Conservation (phyloP, 2,329 filamentous ascomycete species). For the Aspergillus caelatus region DNA sequence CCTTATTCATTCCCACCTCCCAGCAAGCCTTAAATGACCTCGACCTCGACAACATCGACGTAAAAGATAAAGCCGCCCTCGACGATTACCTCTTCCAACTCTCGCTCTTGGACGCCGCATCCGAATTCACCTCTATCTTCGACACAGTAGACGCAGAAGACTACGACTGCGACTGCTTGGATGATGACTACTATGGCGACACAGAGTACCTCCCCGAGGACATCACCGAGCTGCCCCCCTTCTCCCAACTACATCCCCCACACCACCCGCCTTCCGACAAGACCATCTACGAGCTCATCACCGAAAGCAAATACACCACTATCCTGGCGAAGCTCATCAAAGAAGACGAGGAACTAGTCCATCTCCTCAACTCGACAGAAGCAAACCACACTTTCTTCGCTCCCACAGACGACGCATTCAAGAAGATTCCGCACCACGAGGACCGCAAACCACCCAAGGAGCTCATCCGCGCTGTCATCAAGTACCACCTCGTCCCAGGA, state of each 20-base stretch:
- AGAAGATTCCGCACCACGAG: conserved; percentile 56
- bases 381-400: conserved; percentile 81
- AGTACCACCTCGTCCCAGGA: conserved; percentile 74
- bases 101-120: conserved; percentile 2
- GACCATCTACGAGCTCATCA: conserved; percentile 80
- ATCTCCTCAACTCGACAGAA: conserved; percentile 72
- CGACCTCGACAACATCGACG: background rate
- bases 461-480: conserved; percentile 66
- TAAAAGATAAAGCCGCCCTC: background rate
- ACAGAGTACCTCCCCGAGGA: conserved; percentile 13
- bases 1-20: conserved; percentile 52
- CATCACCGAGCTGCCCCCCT: conserved; percentile 6
- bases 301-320: conserved; percentile 73
- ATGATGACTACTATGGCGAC: background rate
- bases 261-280: conserved; percentile 57
- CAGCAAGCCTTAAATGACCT: conserved; percentile 36
- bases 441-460: conserved; percentile 67
- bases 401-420: conserved; percentile 76
- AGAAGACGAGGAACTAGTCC: conserved; percentile 70
- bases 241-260: conserved; percentile 12
- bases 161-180: background rate
- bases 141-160: background rate
- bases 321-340: conserved; percentile 76
- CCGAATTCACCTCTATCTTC: conserved; percentile 5
- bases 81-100: background rate